phyloP scores from a whole-genome alignment of 1,284 basidiomycete genomes.

The Trichosporon asahii region DNA sequence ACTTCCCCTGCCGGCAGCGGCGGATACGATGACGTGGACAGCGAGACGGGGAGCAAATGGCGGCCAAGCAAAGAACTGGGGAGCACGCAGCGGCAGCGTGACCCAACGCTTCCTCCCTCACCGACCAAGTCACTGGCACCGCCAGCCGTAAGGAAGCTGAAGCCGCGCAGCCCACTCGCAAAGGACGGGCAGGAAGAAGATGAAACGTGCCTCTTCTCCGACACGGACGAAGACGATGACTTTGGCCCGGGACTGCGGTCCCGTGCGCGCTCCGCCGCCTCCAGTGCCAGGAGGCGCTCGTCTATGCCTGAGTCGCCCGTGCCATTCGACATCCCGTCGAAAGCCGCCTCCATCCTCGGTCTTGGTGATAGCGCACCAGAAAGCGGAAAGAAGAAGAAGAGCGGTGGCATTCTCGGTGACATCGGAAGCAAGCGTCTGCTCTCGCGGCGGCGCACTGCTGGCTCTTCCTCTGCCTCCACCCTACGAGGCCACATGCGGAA shows the following conservation, averaged over 20 bases:
- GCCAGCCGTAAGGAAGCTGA: background rate
- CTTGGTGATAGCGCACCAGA: background rate
- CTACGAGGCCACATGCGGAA: background rate
- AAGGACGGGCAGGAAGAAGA: background rate
- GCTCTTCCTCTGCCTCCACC: background rate
- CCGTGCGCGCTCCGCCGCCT: background rate
- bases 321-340: background rate
- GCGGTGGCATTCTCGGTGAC: background rate
- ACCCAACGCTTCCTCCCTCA: background rate
- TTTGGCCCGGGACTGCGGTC: background rate
- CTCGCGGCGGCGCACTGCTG: background rate
- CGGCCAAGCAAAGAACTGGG: background rate
- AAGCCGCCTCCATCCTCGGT: background rate
- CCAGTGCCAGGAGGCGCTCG: background rate
- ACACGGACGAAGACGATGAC: constrained; percentile 2
- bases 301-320: background rate
- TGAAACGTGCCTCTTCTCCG: background rate
- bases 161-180: background rate
- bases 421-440: background rate
- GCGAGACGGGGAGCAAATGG: background rate
- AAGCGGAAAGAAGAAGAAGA: background rate
- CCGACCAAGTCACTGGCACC: background rate
- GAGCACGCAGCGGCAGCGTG: background rate
- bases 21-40: background rate
- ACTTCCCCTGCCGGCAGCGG: background rate